Base-by-base conservation (phyloP, 83 land plant genomes). In the Diphasiastrum complanatum region DNA sequence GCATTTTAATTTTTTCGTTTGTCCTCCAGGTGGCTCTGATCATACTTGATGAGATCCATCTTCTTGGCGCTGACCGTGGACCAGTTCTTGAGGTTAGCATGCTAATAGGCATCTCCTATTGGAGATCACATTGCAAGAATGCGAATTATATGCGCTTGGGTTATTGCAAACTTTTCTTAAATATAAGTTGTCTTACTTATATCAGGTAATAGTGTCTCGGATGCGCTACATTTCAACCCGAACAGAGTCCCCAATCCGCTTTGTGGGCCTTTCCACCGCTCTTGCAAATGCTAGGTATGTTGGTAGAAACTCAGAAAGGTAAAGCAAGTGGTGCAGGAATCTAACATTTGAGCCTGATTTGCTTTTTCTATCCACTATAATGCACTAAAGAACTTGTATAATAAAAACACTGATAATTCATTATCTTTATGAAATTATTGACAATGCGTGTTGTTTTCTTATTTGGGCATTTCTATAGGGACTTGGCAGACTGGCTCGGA, bases 181-280 rank as follows among this genome's bases (percentile, higher is more conserved):
- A 24, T 27, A 25, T 29, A 40, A 36, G 26, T 45, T 45, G 58
- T 56, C 33, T 35, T 53, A 11, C 65, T 61, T 45, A 60, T 58
- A 51, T 1, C 68, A 93, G 99, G 99, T 95, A 40, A 95, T 95
- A 72, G 97, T 95, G 20, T 95, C 99, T 23, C 80, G 99, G 37
- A 95, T 95, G 99, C 74, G 99, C 71, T 95, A 88, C 59, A 95
- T 95, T 41, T 95, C 99, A n/a, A 89, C 99, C 24, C 99, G 86
- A 63, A 95, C 99, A 60, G 89, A 78, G 52, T 69, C 85, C 6
- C 70, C 78, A 16, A 72, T 95, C 25, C 83, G 99, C 22, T 95
- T 95, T 77, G 80, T 95, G 12, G 99, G 99, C 11, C 73, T 95
- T 33, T 95, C 99, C 19, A 95, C 99, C 50, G 99, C 99, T 27